Evolutionary conservation across 75 land plant genomes (phyloP).

Genomic region (Picea sitchensis): DNA sequence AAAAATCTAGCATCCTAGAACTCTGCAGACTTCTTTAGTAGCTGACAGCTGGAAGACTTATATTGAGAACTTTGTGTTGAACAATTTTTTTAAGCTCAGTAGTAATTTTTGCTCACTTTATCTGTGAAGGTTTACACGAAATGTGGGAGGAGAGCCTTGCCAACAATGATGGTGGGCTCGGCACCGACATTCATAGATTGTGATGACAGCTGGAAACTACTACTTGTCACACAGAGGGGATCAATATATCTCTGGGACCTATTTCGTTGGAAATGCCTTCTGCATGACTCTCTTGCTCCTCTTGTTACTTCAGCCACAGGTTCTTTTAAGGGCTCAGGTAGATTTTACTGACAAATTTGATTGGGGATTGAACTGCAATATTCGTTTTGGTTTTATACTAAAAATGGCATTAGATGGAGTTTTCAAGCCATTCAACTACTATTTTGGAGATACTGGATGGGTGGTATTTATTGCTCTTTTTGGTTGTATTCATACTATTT

Average conservation of each 20-base stretch:
- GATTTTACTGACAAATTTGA: not conserved
- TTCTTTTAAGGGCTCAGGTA: slow-evolving; percentile 27
- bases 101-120: not conserved
- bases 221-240: slow-evolving; percentile 80
- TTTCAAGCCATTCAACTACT: slow-evolving; percentile 1
- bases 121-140: slow-evolving; percentile 80
- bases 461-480: not conserved
- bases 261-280: slow-evolving; percentile 55
- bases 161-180: slow-evolving; percentile 92
- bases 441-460: slow-evolving; percentile 29
- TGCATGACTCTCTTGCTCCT: slow-evolving; percentile 74
- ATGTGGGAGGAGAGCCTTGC: slow-evolving; percentile 91
- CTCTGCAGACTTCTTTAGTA: not conserved
- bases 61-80: not conserved
- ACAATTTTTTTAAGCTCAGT: not conserved
- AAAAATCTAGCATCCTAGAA: not conserved
- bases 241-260: slow-evolving; percentile 86
- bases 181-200: slow-evolving; percentile 90
- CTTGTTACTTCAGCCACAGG: slow-evolving; percentile 38
- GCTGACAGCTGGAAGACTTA: not conserved
- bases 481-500: not conserved
- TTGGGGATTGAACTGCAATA: not conserved
- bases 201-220: slow-evolving; percentile 76
- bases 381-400: not conserved
- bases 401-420: not conserved